Base-by-base conservation (phyloP, 805 yeast genomes). In the Schwanniomyces sp. region DNA sequence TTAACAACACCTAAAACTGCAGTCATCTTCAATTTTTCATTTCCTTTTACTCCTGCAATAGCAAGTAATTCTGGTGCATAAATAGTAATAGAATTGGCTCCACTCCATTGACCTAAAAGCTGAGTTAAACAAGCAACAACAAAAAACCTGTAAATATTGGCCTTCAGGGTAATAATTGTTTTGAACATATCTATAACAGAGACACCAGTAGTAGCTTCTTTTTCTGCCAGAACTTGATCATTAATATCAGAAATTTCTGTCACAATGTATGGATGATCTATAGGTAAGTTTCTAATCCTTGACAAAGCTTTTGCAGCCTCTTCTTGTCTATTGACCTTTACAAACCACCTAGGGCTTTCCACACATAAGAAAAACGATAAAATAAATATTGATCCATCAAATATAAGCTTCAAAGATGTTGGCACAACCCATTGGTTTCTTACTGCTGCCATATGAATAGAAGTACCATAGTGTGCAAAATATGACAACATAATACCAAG, bases 41-140 rank as follows among this genome's bases (percentile, higher is more conserved):
- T 68, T 26, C 76, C 78, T 8, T 59, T 55, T 44, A 72, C 67
- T 40, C 84, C 84, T 44, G 74, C 73, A 49, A 77, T 63, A 4
- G 70, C 71, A 50, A 79, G 75, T 39, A 80, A 61, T 43, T 77
- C 79, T 2, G 84, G 78, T 34, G 84, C 79, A 53, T 81, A 81
- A 42, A 80, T 78, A 3, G 85, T 80, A 40, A 81, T 64, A 7
- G 83, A 74, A 52, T 74, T 75, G 6, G 84, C 80, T 44, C 84
- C 83, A n/a, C 80, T 73, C 84, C 84, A 81, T 62, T 81, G 84
- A 32, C 77, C 78, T 34, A 80, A 64, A 11, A 79, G 36, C 59
- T 79, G 85, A 27, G 75, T 67, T 46, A 60, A 49, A 30, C 70
- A 47, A 39, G 80, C 75, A 34, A 80, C 52, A 7, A 64, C 53